Evolutionary conservation across 257 asterid genomes (phyloP), one percentile per base, ranked within the genome.

Genomic region (Lavandula angustifolia): DNA sequence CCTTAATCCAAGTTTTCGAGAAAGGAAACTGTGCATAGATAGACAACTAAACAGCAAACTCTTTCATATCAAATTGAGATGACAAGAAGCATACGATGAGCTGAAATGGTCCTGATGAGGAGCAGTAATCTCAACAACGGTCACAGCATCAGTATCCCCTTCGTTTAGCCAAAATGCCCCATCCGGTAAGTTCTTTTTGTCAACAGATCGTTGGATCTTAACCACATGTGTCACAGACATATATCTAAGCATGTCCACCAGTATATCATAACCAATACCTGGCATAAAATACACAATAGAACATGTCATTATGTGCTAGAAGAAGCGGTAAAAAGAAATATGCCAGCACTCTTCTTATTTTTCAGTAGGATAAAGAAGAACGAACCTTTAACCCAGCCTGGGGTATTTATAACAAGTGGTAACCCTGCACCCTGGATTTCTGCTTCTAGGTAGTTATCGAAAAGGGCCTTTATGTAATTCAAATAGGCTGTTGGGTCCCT

Each of bases 361-460:
- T 46, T 74, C 11, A 7, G 48, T 22, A 52, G 54, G 49, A 31
- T 48, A 43, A 35, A 32, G 27, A 60, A 60, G 55, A 51, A 41
- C 70, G 56, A 72, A 84, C 97, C 99, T 88, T 92, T 92, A 41
- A 92, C 97, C 99, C 99, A 92, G 62, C 96, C 99, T 3, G 94
- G 85, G 63, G 99, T 89, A 84, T 92, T 92, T 71, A 92, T 78
- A 70, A 92, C 87, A 74, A 89, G 87, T 9, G 99, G 97, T 58
- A 84, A 46, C 41, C 78, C 81, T 59, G 74, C 70, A 62, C 72
- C 75, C 56, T 65, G 74, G 68, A 64, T 11, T 50, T 67, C 76
- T 32, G 72, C 51, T 67, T 80, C 76, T 64, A 68, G 68, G 77
- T 87, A 92, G 79, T 87, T 73, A 57, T 90, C 95, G 44, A 79